phyloP scores from a whole-genome alignment of 2,329 filamentous ascomycete species.

The Aureobasidium uvarum region DNA sequence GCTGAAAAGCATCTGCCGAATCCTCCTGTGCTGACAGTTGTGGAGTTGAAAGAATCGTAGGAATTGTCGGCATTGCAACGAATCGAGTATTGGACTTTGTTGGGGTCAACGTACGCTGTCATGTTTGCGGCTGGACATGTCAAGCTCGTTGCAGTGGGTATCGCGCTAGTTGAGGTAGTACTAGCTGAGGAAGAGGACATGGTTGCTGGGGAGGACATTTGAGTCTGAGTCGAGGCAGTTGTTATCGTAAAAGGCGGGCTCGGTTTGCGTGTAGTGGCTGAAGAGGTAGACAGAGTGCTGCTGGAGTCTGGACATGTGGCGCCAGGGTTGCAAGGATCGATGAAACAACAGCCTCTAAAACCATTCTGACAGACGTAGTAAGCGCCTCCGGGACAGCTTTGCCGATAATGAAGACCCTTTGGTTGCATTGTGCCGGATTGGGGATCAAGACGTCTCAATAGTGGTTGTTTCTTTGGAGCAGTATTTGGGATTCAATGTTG shows the following conservation, averaged over 20 bases:
- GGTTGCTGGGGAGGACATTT: not conserved
- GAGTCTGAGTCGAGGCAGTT: not conserved
- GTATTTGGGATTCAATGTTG: not conserved
- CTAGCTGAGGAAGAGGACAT: not conserved
- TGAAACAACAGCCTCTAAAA: constrained; percentile 35
- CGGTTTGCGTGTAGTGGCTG: not conserved
- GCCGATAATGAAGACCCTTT: constrained; percentile 22
- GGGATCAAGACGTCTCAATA: not conserved
- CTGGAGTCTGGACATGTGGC: constrained; percentile 29
- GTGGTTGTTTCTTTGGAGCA: not conserved
- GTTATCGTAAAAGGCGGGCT: not conserved
- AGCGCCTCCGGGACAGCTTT: constrained; percentile 31
- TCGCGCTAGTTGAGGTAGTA: constrained; percentile 14
- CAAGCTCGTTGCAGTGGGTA: constrained; percentile 28
- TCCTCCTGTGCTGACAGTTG: constrained; percentile 32
- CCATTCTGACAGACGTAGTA: constrained; percentile 33
- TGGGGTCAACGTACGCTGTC: constrained; percentile 32
- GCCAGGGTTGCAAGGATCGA: constrained; percentile 32
- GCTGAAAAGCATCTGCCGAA: constrained; percentile 36
- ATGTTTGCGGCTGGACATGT: constrained; percentile 33
- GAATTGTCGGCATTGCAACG: constrained; percentile 35
- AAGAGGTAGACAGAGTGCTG: not conserved
- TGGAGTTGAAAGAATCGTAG: constrained; percentile 30
- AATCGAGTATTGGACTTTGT: constrained; percentile 33
- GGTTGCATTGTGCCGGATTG: constrained; percentile 16